Evolutionary conservation across 352 stramenopile species (phyloP), one percentile per base, ranked within the genome.

Genomic region (Phytophthora pini): DNA sequence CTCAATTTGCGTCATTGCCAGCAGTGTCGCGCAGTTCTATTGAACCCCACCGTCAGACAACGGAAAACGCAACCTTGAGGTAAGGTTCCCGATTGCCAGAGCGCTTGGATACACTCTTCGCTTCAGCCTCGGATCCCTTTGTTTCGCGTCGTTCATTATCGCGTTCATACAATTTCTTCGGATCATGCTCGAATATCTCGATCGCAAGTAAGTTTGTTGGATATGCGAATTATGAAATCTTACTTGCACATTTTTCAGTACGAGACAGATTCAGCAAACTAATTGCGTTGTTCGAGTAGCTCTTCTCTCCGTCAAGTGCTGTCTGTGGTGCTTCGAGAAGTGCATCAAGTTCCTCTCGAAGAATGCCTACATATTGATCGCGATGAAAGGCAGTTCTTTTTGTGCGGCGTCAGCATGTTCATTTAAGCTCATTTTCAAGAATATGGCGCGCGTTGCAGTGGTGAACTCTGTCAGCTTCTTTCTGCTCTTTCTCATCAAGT

Each of bases 281-380:
- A 98, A 95, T 40, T 68, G 82, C 8, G 51, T 91, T 7, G 79
- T 97, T 45, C 95, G 90, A 46, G 89, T 97, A 60, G 74, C 97
- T 9, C 87, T 97, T 26, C 24, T 93, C 43, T 61, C 61, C 4
- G 64, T 93, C 24, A 74, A 88, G 78, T 86, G 98, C 91, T 98
- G 89, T 70, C 80, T 99, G 49, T 99, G 93, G 87, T 99, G 96
- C 76, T 89, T 97, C 46, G 87, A 97, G 52, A 98, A 98, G 63
- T 98, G 93, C 63, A 90, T 99, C 70, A 98, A 98, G 67, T 99
- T 99, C 65, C 73, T 99, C 29, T 98, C 97, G 70, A 98, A 97
- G 70, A 99, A 99, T 81, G 90, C 92, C 12, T 98, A 98, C 74
- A 97, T 98, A 45, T 53, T 95, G 38, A 87, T 96, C 61, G 88